These are phyloP conservation scores for Trichoderma sp. DNA, from an alignment of 2,329 filamentous ascomycete genomes.

Conservation along the genomic window DNA sequence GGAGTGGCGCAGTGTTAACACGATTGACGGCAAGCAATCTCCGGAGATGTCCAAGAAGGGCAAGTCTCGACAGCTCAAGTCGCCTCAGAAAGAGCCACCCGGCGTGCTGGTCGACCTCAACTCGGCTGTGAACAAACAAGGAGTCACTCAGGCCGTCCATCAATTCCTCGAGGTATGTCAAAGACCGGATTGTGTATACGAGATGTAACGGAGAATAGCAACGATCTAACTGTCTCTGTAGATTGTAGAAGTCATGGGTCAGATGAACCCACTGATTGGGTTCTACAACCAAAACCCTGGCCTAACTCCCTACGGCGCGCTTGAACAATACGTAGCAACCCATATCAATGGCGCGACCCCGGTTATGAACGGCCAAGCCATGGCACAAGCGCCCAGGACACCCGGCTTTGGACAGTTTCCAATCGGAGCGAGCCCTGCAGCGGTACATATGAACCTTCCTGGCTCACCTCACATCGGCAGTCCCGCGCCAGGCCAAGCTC, in stretches of 20 bases:
- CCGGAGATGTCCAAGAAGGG: slow-evolving; percentile 69
- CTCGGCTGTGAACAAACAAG: slow-evolving; percentile 59
- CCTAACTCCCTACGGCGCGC: slow-evolving; percentile 58
- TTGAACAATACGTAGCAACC: slow-evolving; percentile 60
- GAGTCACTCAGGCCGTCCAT: slow-evolving; percentile 62
- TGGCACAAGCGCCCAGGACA: slow-evolving; percentile 51
- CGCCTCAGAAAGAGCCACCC: slow-evolving; percentile 59
- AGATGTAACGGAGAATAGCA: neutral
- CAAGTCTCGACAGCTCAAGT: slow-evolving; percentile 61
- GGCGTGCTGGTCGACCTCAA: slow-evolving; percentile 60
- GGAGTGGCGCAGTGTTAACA: slow-evolving; percentile 63
- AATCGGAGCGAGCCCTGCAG: slow-evolving; percentile 61
- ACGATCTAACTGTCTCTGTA: slow-evolving; percentile 35
- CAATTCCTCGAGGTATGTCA: slow-evolving; percentile 63
- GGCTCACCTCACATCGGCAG: slow-evolving; percentile 63
- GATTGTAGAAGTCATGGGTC: slow-evolving; percentile 67
- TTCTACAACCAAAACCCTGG: slow-evolving; percentile 58
- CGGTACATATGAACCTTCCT: slow-evolving; percentile 61
- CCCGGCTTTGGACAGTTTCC: slow-evolving; percentile 60
- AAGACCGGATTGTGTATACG: neutral
- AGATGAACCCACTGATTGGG: slow-evolving; percentile 65
- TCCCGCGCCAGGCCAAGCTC: slow-evolving; percentile 63
- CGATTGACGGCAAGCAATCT: slow-evolving; percentile 58
- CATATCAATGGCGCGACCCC: slow-evolving; percentile 46
- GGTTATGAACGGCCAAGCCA: slow-evolving; percentile 52